Evolutionary conservation across 176 grass and related monocot genomes (phyloP), one percentile per base, ranked within the genome.

Genomic region (Carex littledalei): DNA sequence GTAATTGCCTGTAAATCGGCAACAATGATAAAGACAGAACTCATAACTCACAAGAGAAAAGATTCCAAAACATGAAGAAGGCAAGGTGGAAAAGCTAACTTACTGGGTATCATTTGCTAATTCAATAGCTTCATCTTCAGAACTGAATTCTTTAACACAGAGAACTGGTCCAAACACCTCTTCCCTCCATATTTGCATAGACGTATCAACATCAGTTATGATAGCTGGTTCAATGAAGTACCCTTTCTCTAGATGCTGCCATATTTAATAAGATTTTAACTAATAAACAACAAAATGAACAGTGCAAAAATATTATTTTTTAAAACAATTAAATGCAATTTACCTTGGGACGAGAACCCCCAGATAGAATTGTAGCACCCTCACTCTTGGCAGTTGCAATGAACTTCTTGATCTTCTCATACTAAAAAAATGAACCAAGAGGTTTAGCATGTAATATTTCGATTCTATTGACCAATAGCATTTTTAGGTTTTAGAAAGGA

Each of bases 121-220:
- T 85, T 97, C 92, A 77, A 97, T 94, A 77, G 95, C 95, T 93
- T 97, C 95, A 26, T 97, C 95, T 87, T 97, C 95, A 10, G 81
- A 92, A 80, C 86, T 90, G 87, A 97, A 99, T 83, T 84, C 87
- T 78, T 94, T 94, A 37, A 95, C 90, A 84, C 96, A 99, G 10
- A 99, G 58, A 80, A 99, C 93, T 68, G 96, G 93, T 58, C 96
- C 96, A 85, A 97, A 97, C 26, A 95, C 86, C 85, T 99, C 96
- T 85, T 99, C 96, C 86, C 90, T 94, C 96, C 96, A 99, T 84
- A 99, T 95, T 95, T 99, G 88, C 96, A 99, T 99, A 17, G 96
- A 94, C 34, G 96, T 94, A 53, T 91, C 91, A 22, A 95, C 79
- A 73, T 99, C 89, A 52, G 91, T 89, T 88, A 99, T 89, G 67